Base-by-base conservation (phyloP, 148 eudicot species). In the Salicornia ramosissima region DNA sequence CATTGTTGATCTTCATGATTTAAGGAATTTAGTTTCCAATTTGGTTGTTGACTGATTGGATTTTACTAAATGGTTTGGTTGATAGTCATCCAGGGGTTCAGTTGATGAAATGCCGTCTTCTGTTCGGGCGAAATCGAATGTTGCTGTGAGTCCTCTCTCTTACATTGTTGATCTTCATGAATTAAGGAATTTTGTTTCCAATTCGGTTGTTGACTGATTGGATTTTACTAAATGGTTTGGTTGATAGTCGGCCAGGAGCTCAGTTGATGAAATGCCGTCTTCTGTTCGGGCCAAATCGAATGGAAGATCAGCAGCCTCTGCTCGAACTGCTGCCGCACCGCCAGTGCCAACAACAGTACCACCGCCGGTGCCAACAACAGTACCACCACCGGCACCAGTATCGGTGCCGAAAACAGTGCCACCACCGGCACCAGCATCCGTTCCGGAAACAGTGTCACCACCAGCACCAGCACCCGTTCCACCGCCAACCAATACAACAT, bases 281-380 rank as follows among this genome's bases (percentile, higher is more conserved):
- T 78, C 85, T 16, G 55, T 79, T 50, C 83, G 78, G 33, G 76
- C 86, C 21, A 70, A 76, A 36, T 78, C 87, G n/a, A 75, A 80
- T 49, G 96, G 88, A 59, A 81, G 80, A 72, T 65, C 87, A 51
- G 65, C 83, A 39, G 5, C 49, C 14, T n/a, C 75, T 34, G 75
- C 40, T 67, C 73, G 81, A 21, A 33, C 50, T 26, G 69, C 80
- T 18, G 34, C 66, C 13, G 70, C 80, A 1, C 36, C 75, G 9
- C 56, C n/a, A n/a, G n/a, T n/a, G n/a, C n/a, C n/a, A n/a, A n/a
- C n/a, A n/a, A n/a, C n/a, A n/a, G n/a, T n/a, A n/a, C n/a, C n/a
- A n/a, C n/a, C n/a, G n/a, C n/a, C n/a, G n/a, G n/a, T n/a, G n/a
- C n/a, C n/a, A n/a, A n/a, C n/a, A n/a, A n/a, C n/a, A n/a, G n/a